phyloP scores from a whole-genome alignment of 768 basidiomycete species.

The Paxillus ammoniavirescens region DNA sequence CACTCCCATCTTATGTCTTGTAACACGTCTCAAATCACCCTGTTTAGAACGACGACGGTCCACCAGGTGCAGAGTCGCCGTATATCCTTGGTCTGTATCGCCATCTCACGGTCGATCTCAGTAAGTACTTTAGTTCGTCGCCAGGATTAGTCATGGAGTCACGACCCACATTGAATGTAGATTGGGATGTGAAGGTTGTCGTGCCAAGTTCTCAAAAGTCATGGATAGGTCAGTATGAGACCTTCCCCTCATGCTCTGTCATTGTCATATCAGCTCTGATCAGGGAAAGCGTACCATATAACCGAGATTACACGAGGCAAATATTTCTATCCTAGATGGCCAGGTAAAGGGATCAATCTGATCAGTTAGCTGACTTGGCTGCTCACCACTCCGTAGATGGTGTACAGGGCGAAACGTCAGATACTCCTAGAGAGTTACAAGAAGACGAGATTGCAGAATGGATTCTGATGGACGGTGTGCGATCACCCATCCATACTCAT shows the following conservation, averaged over 20 bases:
- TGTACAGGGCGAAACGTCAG: slow-evolving; percentile 66
- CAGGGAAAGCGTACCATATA: slow-evolving; percentile 82
- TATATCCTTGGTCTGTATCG: slow-evolving; percentile 72
- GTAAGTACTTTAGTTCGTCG: slow-evolving; percentile 37
- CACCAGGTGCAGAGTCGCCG: slow-evolving; percentile 70
- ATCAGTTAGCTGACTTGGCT: neutral
- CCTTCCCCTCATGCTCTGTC: neutral
- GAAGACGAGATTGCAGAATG: slow-evolving; percentile 84
- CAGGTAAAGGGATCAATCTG: slow-evolving; percentile 34
- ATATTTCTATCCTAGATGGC: slow-evolving; percentile 74
- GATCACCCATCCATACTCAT: slow-evolving; percentile 18
- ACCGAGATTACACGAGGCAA: slow-evolving; percentile 65
- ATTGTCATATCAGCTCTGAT: neutral
- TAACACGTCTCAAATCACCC: neutral
- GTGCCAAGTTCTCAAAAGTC: slow-evolving; percentile 81
- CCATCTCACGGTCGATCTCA: slow-evolving; percentile 55
- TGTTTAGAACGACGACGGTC: slow-evolving; percentile 80
- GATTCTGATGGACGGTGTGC: slow-evolving; percentile 85
- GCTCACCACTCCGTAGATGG: slow-evolving; percentile 35
- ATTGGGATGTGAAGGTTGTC: slow-evolving; percentile 80
- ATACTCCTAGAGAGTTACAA: slow-evolving; percentile 60
- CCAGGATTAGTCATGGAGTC: neutral
- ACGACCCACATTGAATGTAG: slow-evolving; percentile 33
- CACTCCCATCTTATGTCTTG: neutral
- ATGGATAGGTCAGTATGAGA: slow-evolving; percentile 67